These are phyloP conservation scores for Mortierella sp. DNA, from an alignment of 371 early-diverging fungal genomes.

Conservation along the genomic window DNA sequence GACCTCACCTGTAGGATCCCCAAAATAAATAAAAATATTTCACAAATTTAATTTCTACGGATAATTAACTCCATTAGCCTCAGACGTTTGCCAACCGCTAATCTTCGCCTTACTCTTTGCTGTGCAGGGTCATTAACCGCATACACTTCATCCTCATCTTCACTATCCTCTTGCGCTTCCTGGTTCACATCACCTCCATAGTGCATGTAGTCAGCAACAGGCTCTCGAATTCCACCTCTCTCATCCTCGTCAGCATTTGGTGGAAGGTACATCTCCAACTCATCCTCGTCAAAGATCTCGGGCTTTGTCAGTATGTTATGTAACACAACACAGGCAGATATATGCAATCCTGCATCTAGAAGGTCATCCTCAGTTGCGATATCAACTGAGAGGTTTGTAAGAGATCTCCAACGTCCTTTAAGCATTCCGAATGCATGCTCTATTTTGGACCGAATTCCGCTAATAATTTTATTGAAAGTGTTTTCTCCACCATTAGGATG, in stretches of 20 bases:
- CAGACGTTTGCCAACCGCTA: not conserved
- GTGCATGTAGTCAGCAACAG: no score
- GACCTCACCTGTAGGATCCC: no score
- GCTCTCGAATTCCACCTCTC: not conserved
- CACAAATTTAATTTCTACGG: not conserved
- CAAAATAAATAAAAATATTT: no score
- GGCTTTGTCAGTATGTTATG: slow-evolving; percentile 11
- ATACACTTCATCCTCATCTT: not conserved
- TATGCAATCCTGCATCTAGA: not conserved
- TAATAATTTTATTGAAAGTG: not conserved
- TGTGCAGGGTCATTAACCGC: not conserved
- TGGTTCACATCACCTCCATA: not conserved
- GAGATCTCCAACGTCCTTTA: not conserved
- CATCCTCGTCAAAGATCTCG: slow-evolving; percentile 3
- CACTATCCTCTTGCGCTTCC: not conserved
- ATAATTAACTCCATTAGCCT: not conserved
- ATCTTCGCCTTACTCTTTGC: not conserved
- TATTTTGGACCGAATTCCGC: not conserved
- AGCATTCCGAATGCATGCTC: not conserved
- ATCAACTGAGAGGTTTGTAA: not conserved
- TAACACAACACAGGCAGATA: slow-evolving; percentile 18
- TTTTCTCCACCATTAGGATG: not conserved
- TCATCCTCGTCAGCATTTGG: not conserved
- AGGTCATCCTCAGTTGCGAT: not conserved
- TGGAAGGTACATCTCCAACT: not conserved